Evolutionary conservation across 2,329 filamentous ascomycete genomes (phyloP).

Genomic region (Cordyceps farinosa): DNA sequence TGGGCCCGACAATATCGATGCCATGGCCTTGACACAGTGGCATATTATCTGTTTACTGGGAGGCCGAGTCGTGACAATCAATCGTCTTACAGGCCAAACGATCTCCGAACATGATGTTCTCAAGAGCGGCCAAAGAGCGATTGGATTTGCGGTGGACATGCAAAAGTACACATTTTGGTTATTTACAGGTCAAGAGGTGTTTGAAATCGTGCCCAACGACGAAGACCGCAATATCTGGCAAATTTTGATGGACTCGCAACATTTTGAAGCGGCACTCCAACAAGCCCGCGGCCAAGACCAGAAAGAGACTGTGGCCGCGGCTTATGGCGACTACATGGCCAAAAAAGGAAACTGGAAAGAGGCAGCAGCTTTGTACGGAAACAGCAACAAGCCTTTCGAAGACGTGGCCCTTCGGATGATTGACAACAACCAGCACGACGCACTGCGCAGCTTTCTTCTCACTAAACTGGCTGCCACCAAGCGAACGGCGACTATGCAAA

Average conservation of each 20-base stretch:
- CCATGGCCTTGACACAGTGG: constrained; percentile 87
- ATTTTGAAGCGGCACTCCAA: constrained; percentile 83
- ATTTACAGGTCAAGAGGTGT: constrained; percentile 86
- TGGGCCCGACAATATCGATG: constrained; percentile 69
- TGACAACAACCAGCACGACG: constrained; percentile 85
- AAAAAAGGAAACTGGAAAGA: constrained; percentile 78
- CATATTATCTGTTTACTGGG: constrained; percentile 84
- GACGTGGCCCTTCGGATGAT: constrained; percentile 91
- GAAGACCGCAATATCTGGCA: constrained; percentile 94
- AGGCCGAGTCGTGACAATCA: constrained; percentile 77
- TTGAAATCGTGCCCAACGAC: constrained; percentile 85
- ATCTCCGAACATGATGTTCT: constrained; percentile 87
- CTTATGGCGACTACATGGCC: constrained; percentile 84
- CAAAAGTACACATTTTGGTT: constrained; percentile 98
- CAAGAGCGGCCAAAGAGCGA: constrained; percentile 69
- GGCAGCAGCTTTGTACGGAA: constrained; percentile 85
- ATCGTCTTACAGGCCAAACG: constrained; percentile 78
- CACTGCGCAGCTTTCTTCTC: constrained; percentile 81
- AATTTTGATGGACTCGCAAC: constrained; percentile 80
- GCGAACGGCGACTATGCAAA: constrained; percentile 83
- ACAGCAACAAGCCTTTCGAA: constrained; percentile 95
- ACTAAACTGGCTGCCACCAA: constrained; percentile 80
- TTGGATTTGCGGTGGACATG: constrained; percentile 84
- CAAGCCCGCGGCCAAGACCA: constrained; percentile 78
- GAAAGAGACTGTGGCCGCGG: constrained; percentile 86